Evolutionary conservation across 1,284 basidiomycete genomes (phyloP).

Genomic region (Sparassis latifolia): DNA sequence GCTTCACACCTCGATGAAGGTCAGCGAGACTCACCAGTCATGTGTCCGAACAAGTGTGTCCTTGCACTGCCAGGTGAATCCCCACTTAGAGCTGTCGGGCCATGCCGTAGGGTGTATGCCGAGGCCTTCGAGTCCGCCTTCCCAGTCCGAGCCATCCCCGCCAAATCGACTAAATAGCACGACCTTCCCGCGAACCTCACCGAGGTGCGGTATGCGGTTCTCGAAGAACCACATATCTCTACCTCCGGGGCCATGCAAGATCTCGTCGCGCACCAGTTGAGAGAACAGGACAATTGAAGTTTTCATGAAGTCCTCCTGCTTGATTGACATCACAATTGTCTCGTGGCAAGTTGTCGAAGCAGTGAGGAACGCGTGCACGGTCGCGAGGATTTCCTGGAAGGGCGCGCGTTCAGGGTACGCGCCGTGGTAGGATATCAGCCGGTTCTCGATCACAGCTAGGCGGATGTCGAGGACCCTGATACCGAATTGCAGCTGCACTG

Average conservation of each 20-base stretch:
- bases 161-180: constrained; percentile 83
- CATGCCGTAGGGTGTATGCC: constrained; percentile 79
- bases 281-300: constrained; percentile 52
- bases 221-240: constrained; percentile 73
- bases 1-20: not conserved
- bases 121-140: constrained; percentile 56
- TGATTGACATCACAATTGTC: constrained; percentile 78
- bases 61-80: constrained; percentile 72
- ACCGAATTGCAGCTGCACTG: constrained; percentile 55
- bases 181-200: constrained; percentile 77
- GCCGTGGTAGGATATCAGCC: constrained; percentile 77
- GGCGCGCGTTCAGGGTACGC: constrained; percentile 61
- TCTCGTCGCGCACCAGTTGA: constrained; percentile 55
- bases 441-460: constrained; percentile 57
- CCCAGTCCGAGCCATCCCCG: constrained; percentile 57
- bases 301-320: constrained; percentile 69
- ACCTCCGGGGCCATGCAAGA: constrained; percentile 50
- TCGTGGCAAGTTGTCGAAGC: constrained; percentile 52
- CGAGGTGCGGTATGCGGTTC: constrained; percentile 70
- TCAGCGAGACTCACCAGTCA: constrained; percentile 60
- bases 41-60: constrained; percentile 65
- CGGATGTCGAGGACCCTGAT: constrained; percentile 81
- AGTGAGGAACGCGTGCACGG: constrained; percentile 60
- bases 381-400: constrained; percentile 57
- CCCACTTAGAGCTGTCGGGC: constrained; percentile 69